These are phyloP conservation scores for Cladosporium sp. DNA, from an alignment of 2,329 filamentous ascomycete species.

Conservation along the genomic window DNA sequence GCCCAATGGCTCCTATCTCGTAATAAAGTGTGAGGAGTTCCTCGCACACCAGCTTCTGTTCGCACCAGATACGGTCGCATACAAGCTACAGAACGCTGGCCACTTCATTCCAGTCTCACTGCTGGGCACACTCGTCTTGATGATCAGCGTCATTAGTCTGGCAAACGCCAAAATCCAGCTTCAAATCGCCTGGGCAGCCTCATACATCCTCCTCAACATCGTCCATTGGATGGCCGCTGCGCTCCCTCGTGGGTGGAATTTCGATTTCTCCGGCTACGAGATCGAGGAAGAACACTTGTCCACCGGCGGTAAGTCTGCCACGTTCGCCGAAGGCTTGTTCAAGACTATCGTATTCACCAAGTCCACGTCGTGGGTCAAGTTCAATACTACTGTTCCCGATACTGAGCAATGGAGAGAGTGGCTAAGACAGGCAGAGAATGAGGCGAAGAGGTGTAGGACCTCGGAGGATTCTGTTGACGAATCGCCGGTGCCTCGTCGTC, in stretches of 20 bases:
- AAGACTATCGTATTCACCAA: constrained; percentile 45
- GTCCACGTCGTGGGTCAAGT: constrained; percentile 38
- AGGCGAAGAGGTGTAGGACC: neutral
- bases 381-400: constrained; percentile 36
- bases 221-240: constrained; percentile 50
- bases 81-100: constrained; percentile 37
- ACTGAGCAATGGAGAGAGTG: constrained; percentile 40
- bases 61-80: constrained; percentile 47
- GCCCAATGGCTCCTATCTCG: constrained; percentile 46
- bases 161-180: constrained; percentile 45
- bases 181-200: constrained; percentile 46
- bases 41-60: constrained; percentile 49
- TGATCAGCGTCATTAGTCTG: constrained; percentile 49
- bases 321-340: constrained; percentile 47
- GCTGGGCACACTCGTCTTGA: constrained; percentile 47
- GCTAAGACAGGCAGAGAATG: constrained; percentile 32
- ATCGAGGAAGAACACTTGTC: constrained; percentile 35
- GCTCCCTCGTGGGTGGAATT: constrained; percentile 42
- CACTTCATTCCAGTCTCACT: constrained; percentile 46
- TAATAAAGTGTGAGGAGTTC: constrained; percentile 47
- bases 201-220: constrained; percentile 47
- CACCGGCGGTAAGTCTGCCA: constrained; percentile 27
- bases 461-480: constrained; percentile 4
- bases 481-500: neutral
- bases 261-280: constrained; percentile 43